Percentiles rank a stretch among this genome's conserved stretches.
phyloP scores from a whole-genome alignment of 129 eudicot species.

The Tagetes erecta region DNA sequence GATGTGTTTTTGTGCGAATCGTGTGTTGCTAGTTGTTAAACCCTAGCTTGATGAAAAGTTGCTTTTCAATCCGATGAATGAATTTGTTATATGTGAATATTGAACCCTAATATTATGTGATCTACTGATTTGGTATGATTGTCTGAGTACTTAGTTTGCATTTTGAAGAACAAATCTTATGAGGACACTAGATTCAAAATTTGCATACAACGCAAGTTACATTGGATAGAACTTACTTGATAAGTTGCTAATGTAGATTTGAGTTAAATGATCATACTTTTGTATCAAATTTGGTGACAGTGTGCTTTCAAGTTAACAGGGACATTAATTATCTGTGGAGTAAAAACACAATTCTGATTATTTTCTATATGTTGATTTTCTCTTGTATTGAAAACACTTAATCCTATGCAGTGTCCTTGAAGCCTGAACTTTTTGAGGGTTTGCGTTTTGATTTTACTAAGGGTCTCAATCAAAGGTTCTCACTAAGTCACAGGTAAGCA shows the following conservation, averaged over 20 bases:
- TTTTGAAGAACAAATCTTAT: constrained; percentile 5
- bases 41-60: constrained; percentile 23
- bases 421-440: constrained; percentile 90
- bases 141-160: neutral
- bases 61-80: neutral
- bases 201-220: constrained; percentile 9
- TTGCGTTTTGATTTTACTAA: constrained; percentile 89
- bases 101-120: constrained; percentile 1
- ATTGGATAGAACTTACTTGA: neutral
- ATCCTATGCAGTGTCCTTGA: constrained; percentile 63
- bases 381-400: neutral
- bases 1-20: neutral
- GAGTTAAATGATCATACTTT: neutral
- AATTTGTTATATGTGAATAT: neutral
- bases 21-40: constrained; percentile 22
- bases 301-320: neutral
- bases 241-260: neutral
- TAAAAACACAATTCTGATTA: neutral
- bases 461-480: constrained; percentile 70
- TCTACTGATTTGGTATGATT: constrained; percentile 10
- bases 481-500: constrained; percentile 80
- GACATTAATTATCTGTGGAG: neutral
- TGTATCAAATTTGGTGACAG: neutral
- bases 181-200: neutral
- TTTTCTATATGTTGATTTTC: neutral